phyloP scores from a whole-genome alignment of 371 early-diverging fungal species.

The Apophysomyces trapeziformis region DNA sequence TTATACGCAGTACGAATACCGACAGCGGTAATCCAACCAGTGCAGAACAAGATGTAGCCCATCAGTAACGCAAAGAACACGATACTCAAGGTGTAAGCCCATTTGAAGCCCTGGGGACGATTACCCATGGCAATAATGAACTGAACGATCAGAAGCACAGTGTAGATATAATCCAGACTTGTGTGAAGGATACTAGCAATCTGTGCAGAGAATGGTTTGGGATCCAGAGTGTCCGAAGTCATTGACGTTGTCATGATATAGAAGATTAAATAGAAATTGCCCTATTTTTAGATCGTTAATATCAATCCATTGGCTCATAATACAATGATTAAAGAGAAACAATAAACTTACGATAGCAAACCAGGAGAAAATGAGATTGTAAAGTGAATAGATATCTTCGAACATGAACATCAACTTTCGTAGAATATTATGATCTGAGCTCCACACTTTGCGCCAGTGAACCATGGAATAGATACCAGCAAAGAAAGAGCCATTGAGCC shows the following conservation, averaged over 20 bases:
- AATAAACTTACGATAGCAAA: slow-evolving; percentile 63
- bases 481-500: slow-evolving; percentile 96
- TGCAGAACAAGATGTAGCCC: slow-evolving; percentile 57
- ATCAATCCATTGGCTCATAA: not conserved
- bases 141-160: slow-evolving; percentile 61
- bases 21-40: slow-evolving; percentile 48
- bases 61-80: slow-evolving; percentile 39
- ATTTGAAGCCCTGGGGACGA: slow-evolving; percentile 78
- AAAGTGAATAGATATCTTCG: slow-evolving; percentile 72
- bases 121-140: slow-evolving; percentile 83
- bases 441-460: slow-evolving; percentile 79
- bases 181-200: slow-evolving; percentile 45
- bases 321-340: no score
- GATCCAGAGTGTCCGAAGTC: slow-evolving; percentile 20
- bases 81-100: slow-evolving; percentile 62
- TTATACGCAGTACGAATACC: slow-evolving; percentile 41
- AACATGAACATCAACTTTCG: slow-evolving; percentile 69
- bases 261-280: slow-evolving; percentile 84
- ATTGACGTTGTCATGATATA: slow-evolving; percentile 65
- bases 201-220: slow-evolving; percentile 54
- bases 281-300: slow-evolving; percentile 34
- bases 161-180: slow-evolving; percentile 62
- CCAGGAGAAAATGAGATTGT: slow-evolving; percentile 80
- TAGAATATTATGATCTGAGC: slow-evolving; percentile 67
- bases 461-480: slow-evolving; percentile 88